phyloP scores from a whole-genome alignment of 805 yeast genomes.

The Schwanniomyces yamadae region DNA sequence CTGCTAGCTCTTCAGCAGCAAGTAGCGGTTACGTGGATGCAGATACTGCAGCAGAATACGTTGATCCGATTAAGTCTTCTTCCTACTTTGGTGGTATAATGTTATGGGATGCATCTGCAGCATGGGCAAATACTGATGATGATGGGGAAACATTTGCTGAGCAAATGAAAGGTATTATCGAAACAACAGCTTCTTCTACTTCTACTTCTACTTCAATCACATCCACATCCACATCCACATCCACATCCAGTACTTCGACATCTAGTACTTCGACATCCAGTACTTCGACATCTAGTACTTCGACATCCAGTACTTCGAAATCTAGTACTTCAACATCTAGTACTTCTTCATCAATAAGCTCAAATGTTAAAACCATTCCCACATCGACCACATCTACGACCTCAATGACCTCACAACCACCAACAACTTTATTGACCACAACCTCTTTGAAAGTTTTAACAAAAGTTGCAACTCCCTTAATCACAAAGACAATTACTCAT shows the following conservation, averaged over 20 bases:
- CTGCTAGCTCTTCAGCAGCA: constrained; percentile 49
- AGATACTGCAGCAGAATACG: constrained; percentile 14
- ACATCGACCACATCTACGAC: not conserved
- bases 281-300: constrained; percentile 5
- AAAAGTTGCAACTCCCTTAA: constrained; percentile 4
- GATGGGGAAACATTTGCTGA: constrained; percentile 25
- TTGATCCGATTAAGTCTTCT: constrained; percentile 16
- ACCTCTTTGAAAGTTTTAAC: not conserved
- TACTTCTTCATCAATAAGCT: not conserved
- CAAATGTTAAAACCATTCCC: not conserved
- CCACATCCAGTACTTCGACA: constrained; percentile 2
- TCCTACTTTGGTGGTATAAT: constrained; percentile 37
- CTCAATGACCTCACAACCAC: not conserved
- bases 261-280: constrained; percentile 1
- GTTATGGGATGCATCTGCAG: constrained; percentile 39
- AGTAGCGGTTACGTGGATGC: constrained; percentile 36
- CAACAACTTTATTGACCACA: not conserved
- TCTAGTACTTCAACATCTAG: not conserved
- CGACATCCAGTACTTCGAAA: not conserved
- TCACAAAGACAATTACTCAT: constrained; percentile 1
- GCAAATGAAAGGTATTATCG: constrained; percentile 35
- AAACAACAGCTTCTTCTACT: constrained; percentile 1
- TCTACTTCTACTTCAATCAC: not conserved
- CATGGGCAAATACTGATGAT: constrained; percentile 14
- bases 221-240: constrained; percentile 2